Evolutionary conservation across 352 stramenopile genomes (phyloP), one percentile per base, ranked within the genome.

Genomic region (Globisporangium nagaii): DNA sequence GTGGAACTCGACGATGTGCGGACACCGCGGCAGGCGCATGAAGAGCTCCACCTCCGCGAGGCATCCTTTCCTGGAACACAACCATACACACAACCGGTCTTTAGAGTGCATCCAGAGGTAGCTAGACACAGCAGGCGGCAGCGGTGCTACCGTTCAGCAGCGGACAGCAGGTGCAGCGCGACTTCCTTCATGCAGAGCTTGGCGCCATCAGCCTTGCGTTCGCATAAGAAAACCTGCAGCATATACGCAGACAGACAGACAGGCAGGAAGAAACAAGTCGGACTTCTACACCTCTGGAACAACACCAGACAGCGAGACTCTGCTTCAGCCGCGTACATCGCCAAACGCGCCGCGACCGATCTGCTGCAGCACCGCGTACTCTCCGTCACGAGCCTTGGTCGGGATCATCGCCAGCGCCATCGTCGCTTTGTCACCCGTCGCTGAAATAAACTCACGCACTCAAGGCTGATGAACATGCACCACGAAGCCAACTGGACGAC

Each of bases 171-270:
- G 1, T 70, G 59, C 31, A 85, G 34, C 47, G 84, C 73, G 4
- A 85, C 63, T 58, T 84, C 69, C 57, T 88, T 88, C 59, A 84
- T 39, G 40, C 77, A 88, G 0, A 88, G 46, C 37, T 41, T 52
- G 1, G 52, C 30, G 4, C 64, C 60, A 31, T 68, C 69, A 0
- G 30, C 13, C 28, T 66, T 28, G 1, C 67, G 53, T 19, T 77
- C 60, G 17, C 66, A 78, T 13, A 86, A 47, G 15, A 73, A 88
- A 1, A 85, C 75, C 77, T 84, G 12, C 1, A 45, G 12, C 6
- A 30, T 25, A 49, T 5, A 28, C 25, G 22, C 4, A 45, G 8
- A 20, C 3, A 24, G n/a, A 41, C 3, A 28, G 22, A 27, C 27
- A 8, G 11, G 32, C n/a, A 20, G n/a, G 20, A 22, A 41, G 50